Evolutionary conservation across 257 asterid species (phyloP), one percentile per base, ranked within the genome.

Genomic region (Thymus quinquecostatus): DNA sequence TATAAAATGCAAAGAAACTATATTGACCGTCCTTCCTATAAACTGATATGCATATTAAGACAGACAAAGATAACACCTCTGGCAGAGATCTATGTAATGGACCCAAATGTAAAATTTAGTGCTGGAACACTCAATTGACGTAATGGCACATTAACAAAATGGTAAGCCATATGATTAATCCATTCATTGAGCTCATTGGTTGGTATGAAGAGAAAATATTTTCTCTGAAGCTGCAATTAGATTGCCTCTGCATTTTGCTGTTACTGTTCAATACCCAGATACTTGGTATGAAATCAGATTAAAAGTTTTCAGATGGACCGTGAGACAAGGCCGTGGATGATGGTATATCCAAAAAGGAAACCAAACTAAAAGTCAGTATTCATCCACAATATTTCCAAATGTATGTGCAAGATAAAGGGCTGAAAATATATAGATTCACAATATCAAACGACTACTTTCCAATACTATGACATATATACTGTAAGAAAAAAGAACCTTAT

Each of bases 21-120:
- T 33, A 77, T 10, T 13, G 21, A 45, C 21, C n/a, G 6, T 36
- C 40, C 13, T 29, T 36, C 40, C 13, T 29, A 62, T 34, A 48
- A 49, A 43, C 21, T 21, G 0, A 57, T 56, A 41, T 29, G n/a
- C 14, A 49, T 28, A 60, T 33, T 10, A 58, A 28, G 48, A 28
- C 14, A 48, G 73, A 29, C 64, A 65, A 73, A 53, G 12, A 29
- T 11, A 21, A 57, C 50, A 65, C 27, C 60, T 73, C 9, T 21
- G 48, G 50, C 53, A 57, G 67, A 50, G 43, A 14, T 45, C 68
- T 6, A 8, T 14, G 14, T 9, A 45, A 30, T 14, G 54, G 29
- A 49, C 48, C 8, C 40, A 54, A 54, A 34, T 30, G 77, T 58
- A 32, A 66, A 45, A 33, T 33, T 74, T 58, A 45, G 34, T 38